Percentiles rank a stretch among this genome's conserved stretches.
phyloP scores from a whole-genome alignment of 2,329 filamentous ascomycete species.

The Talaromyces marneffei region DNA sequence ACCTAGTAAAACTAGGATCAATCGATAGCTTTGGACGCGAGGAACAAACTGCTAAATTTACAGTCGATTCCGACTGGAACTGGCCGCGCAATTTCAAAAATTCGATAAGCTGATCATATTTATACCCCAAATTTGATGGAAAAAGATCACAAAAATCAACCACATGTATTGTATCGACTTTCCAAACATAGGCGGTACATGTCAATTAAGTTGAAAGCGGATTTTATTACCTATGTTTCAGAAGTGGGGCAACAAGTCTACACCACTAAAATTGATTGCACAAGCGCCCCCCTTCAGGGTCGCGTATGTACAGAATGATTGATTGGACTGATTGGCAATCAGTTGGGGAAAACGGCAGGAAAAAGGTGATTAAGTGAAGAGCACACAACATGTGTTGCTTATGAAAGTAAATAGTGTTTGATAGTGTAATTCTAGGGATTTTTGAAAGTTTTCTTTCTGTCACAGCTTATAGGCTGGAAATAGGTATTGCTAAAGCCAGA shows the following conservation, averaged over 20 bases:
- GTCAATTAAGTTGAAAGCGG: no score
- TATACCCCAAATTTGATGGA: no score
- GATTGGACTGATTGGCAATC: no score
- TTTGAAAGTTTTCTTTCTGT: not conserved
- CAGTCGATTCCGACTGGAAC: not conserved
- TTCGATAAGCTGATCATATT: no score
- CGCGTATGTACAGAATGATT: no score
- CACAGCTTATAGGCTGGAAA: not conserved
- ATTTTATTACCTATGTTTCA: no score
- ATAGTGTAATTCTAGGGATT: not conserved
- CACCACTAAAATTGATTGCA: no score
- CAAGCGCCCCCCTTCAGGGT: no score
- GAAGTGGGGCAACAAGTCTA: no score
- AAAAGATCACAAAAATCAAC: no score
- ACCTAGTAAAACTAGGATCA: slow-evolving; percentile 1
- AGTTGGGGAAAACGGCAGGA: not conserved
- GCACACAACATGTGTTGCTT: not conserved
- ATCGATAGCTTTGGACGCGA: not conserved
- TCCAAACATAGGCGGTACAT: no score
- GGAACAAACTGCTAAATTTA: slow-evolving; percentile 1
- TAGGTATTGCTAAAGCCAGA: not conserved
- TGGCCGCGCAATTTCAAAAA: not conserved
- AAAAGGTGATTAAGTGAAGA: not conserved
- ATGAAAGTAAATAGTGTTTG: not conserved
- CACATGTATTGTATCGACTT: no score